A percentile compares a stretch with the other conserved stretches of the same genome.
These are phyloP conservation scores for Phytomonas sp. DNA, from an alignment of 208 protist genomes.

Conservation along the genomic window DNA sequence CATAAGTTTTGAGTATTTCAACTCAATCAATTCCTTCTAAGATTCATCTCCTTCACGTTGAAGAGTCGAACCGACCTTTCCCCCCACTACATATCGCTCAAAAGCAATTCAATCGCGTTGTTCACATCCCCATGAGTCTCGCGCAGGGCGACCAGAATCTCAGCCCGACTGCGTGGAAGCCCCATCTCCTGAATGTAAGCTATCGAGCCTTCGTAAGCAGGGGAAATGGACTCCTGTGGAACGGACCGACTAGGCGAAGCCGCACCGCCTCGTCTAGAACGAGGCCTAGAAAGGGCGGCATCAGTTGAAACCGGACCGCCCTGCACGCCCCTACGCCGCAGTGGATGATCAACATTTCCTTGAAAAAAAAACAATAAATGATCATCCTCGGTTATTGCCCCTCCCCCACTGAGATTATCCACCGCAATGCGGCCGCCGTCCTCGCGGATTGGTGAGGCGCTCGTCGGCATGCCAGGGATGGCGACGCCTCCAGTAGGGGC, in stretches of 20 bases:
- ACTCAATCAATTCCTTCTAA: not conserved
- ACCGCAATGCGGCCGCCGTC: slow-evolving; percentile 39
- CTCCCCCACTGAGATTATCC: slow-evolving; percentile 24
- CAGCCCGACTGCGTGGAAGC: slow-evolving; percentile 25
- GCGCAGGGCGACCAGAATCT: slow-evolving; percentile 34
- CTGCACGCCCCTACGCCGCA: not conserved
- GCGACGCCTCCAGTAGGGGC: slow-evolving; percentile 1
- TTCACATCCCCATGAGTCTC: slow-evolving; percentile 37
- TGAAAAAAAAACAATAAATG: not conserved
- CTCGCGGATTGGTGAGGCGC: not conserved
- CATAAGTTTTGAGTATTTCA: not conserved
- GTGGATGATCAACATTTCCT: not conserved
- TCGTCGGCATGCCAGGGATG: not conserved
- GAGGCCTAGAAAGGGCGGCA: not conserved
- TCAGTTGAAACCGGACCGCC: not conserved
- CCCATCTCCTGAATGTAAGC: slow-evolving; percentile 44
- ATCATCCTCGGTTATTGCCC: slow-evolving; percentile 10
- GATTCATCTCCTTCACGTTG: not conserved
- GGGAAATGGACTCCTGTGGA: slow-evolving; percentile 10
- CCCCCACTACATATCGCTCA: slow-evolving; percentile 12
- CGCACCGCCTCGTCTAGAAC: not conserved
- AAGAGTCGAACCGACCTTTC: not conserved
- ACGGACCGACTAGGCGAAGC: not conserved
- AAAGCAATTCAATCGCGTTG: slow-evolving; percentile 42
- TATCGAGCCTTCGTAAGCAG: slow-evolving; percentile 20